Evolutionary conservation across 140 eudicot species (phyloP).

Genomic region (Ambrosia hybrid): DNA sequence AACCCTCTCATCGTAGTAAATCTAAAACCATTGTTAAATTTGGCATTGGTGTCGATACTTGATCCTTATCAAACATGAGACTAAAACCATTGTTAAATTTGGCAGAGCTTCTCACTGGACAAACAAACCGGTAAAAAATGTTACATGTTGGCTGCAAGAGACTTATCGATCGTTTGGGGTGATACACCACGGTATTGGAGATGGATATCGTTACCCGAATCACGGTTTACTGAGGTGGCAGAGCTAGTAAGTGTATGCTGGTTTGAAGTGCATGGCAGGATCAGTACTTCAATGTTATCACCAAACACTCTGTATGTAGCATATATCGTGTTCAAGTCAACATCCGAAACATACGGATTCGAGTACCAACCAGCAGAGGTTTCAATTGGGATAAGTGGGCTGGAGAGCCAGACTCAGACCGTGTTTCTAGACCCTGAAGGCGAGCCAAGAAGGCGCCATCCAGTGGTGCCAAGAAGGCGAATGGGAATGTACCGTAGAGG

Average conservation of each 20-base stretch:
- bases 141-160: no score
- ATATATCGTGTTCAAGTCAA: constrained; percentile 54
- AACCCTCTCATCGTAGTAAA: no score
- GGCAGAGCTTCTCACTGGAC: background rate
- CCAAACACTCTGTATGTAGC: constrained; percentile 46
- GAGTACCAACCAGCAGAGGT: constrained; percentile 47
- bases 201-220: background rate
- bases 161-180: no score
- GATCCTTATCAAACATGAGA: background rate
- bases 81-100: background rate
- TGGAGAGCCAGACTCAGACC: constrained; percentile 23
- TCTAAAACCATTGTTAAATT: no score
- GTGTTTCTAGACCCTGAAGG: constrained; percentile 37
- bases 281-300: constrained; percentile 47
- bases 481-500: constrained; percentile 25
- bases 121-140: background rate
- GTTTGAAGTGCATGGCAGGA: constrained; percentile 61
- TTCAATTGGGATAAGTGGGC: constrained; percentile 40
- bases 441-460: constrained; percentile 22
- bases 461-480: background rate
- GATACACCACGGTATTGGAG: no score
- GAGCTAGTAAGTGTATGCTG: constrained; percentile 66
- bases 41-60: background rate
- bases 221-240: constrained; percentile 42
- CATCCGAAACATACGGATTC: constrained; percentile 39